Base-by-base conservation (phyloP, 2,329 filamentous ascomycete species). In the Sporothrix brasiliensis region DNA sequence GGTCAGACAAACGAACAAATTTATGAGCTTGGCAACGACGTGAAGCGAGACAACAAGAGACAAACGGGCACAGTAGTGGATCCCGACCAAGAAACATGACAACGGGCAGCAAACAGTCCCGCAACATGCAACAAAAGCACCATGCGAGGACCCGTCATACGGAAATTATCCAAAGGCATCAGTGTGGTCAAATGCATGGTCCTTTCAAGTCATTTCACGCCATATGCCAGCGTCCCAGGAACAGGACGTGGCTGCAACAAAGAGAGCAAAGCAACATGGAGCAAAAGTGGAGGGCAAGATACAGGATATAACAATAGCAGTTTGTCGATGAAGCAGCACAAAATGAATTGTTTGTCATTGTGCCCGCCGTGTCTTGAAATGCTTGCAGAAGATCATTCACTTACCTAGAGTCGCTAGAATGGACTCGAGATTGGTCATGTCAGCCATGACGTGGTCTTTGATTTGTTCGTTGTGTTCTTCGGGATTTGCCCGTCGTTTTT, bases 331-430 rank as follows among this genome's bases (percentile, higher is more conserved):
- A n/a, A 9, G 44, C 24, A 11, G 44, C 27, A 47, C 58, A 41
- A 13, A 9, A 47, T 24, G 4, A 21, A 16, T 47, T 61, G 19
- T 27, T 44, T 63, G 39, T 44, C 39, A 11, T 44, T 44, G 39
- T 10, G n/a, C 9, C 27, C 13, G 7, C 7, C 16, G 39, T 63
- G 11, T 63, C 16, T 30, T 54, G 7, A 44, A 4, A 47, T 30
- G 21, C 11, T 49, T 66, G 61, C 34, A 56, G 34, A 34, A 34
- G 34, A 34, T 34, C 3, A 39, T 58, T 58, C 39, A 74, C 71
- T 74, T 74, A 76, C 75, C 75, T 66, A 76, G 72, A 54, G 75
- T 73, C 34, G 75, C 75, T 68, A 75, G 60, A 30, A 75, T 75
- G n/a, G 74, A 75, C 72, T 74, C 72, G 54, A 75, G 73, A 61